phyloP scores from a whole-genome alignment of 1,139 yeast genomes.

The Yamadazyma oceani region DNA sequence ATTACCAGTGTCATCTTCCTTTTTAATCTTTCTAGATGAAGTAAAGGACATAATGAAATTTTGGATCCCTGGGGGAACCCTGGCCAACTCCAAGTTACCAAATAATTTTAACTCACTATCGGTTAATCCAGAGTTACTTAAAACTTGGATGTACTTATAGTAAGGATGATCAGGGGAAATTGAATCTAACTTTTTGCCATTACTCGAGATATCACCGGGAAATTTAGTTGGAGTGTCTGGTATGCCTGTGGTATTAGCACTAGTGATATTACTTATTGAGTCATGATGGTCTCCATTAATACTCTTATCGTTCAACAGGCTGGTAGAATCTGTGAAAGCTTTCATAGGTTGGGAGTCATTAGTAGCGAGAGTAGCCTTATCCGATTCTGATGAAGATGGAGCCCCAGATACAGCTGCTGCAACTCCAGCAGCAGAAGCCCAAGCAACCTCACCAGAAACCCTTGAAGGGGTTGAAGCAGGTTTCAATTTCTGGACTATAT shows the following conservation, averaged over 20 bases:
- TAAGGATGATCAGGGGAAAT: slow-evolving; percentile 7
- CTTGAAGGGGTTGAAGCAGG: slow-evolving; percentile 69
- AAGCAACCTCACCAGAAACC: slow-evolving; percentile 64
- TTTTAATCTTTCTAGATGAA: slow-evolving; percentile 35
- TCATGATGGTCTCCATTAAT: neutral
- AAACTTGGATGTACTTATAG: slow-evolving; percentile 27
- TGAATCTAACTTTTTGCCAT: neutral
- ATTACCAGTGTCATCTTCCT: slow-evolving; percentile 7
- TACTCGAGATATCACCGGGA: too few species aligned
- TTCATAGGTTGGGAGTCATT: slow-evolving; percentile 4
- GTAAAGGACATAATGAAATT: slow-evolving; percentile 57
- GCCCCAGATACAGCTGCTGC: slow-evolving; percentile 12
- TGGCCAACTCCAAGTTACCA: slow-evolving; percentile 43
- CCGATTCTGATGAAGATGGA: slow-evolving; percentile 14
- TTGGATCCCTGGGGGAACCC: slow-evolving; percentile 73
- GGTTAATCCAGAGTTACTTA: slow-evolving; percentile 33
- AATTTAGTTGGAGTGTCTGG: neutral
- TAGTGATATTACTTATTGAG: slow-evolving; percentile 4
- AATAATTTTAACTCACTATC: slow-evolving; percentile 36
- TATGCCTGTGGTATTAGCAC: slow-evolving; percentile 1
- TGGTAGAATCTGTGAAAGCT: slow-evolving; percentile 5
- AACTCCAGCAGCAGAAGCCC: slow-evolving; percentile 67
- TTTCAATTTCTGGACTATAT: slow-evolving; percentile 50
- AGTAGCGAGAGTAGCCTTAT: slow-evolving; percentile 6
- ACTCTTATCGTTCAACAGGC: slow-evolving; percentile 6